phyloP scores from a whole-genome alignment of 2,329 filamentous ascomycete genomes.

The Diaporthe amygdali region DNA sequence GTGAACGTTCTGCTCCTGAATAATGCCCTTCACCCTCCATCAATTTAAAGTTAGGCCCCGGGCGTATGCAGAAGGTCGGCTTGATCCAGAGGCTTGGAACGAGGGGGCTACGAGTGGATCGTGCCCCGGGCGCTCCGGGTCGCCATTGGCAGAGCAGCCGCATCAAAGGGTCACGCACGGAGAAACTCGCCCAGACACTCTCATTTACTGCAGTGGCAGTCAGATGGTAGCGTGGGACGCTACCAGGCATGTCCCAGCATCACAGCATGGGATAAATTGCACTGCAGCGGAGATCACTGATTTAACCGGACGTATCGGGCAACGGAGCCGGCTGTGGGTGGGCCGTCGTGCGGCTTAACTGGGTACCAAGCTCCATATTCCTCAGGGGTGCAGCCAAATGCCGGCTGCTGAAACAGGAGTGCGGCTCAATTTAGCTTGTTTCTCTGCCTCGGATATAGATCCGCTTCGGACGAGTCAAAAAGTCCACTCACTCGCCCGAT shows the following conservation, averaged over 20 bases:
- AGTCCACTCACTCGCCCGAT: not conserved
- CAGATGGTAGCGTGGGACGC: not conserved
- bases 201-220: not conserved
- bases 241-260: not conserved
- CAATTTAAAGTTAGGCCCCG: not conserved
- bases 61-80: not conserved
- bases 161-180: not conserved
- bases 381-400: not conserved
- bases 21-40: not conserved
- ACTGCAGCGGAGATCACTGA: not conserved
- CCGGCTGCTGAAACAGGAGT: constrained; percentile 8
- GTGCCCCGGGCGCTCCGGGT: not conserved
- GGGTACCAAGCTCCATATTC: not conserved
- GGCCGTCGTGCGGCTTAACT: not conserved
- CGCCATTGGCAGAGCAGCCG: not conserved
- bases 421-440: not conserved
- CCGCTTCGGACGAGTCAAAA: not conserved
- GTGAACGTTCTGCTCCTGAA: not conserved
- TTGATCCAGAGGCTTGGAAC: not conserved
- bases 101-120: not conserved
- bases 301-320: not conserved
- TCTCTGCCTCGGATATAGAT: not conserved
- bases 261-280: not conserved
- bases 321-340: not conserved
- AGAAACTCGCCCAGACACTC: not conserved